A percentile compares a stretch with the other conserved stretches of the same genome.
Evolutionary conservation across 2,329 filamentous ascomycete species (phyloP).

Genomic region (Epicoccum sorghinum): DNA sequence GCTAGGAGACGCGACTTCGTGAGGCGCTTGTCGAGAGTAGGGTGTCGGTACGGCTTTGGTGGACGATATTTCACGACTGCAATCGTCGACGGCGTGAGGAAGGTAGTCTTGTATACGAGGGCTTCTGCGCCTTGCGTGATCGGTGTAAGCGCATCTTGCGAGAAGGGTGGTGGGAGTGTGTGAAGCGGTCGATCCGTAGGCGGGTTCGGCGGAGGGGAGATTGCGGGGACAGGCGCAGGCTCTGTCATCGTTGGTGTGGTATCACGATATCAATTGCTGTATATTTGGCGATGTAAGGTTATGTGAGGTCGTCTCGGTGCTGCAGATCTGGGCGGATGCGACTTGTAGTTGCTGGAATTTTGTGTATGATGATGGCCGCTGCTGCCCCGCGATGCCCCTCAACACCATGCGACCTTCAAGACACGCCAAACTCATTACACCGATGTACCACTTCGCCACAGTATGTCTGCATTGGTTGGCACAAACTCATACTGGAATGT

Average conservation of each 20-base stretch:
- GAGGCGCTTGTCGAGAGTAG: slow-evolving; percentile 82
- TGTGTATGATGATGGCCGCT: slow-evolving; percentile 1
- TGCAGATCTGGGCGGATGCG: not conserved
- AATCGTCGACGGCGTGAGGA: slow-evolving; percentile 69
- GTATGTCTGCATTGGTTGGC: too few species aligned
- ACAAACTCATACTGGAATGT: too few species aligned
- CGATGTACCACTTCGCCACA: not conserved
- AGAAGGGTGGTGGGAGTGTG: slow-evolving; percentile 38
- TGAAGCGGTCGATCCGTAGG: slow-evolving; percentile 32
- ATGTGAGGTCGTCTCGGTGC: too few species aligned
- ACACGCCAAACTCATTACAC: not conserved
- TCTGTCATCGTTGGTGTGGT: slow-evolving; percentile 24
- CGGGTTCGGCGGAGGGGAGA: slow-evolving; percentile 25
- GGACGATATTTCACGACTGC: slow-evolving; percentile 92
- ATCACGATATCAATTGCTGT: too few species aligned
- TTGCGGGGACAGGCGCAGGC: slow-evolving; percentile 27
- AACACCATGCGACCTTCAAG: slow-evolving; percentile 6
- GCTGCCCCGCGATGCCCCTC: slow-evolving; percentile 16
- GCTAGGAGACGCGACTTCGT: slow-evolving; percentile 86
- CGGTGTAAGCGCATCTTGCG: slow-evolving; percentile 68
- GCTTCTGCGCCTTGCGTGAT: slow-evolving; percentile 96
- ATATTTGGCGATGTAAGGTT: too few species aligned
- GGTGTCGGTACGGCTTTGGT: slow-evolving; percentile 89
- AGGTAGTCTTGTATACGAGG: slow-evolving; percentile 86
- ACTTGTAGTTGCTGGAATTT: not conserved